Conservation (phyloP, 148 eudicot species). For the Oxyria digyna region DNA sequence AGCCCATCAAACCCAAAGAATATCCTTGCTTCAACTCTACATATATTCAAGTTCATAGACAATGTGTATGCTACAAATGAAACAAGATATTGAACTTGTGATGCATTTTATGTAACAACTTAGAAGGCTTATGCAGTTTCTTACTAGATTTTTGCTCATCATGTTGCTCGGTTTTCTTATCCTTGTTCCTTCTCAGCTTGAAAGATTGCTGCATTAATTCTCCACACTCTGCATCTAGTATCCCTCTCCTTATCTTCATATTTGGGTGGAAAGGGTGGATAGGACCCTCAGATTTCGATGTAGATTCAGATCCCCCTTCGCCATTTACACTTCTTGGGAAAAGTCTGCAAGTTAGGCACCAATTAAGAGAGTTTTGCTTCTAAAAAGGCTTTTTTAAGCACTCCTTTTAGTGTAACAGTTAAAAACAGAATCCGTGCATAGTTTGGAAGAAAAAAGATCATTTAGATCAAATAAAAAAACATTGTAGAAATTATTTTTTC, state of each 20-base stretch:
- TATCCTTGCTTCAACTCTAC: background rate
- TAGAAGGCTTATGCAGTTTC: constrained; percentile 40
- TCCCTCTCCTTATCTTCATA: constrained; percentile 55
- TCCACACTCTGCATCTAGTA: constrained; percentile 64
- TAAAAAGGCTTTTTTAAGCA: too few species aligned
- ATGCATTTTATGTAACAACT: constrained; percentile 51
- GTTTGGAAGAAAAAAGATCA: too few species aligned
- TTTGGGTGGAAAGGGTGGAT: constrained; percentile 88
- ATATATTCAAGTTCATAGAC: background rate
- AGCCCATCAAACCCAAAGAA: background rate
- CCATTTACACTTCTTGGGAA: constrained; percentile 47
- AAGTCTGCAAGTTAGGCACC: constrained; percentile 36
- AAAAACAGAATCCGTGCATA: too few species aligned
- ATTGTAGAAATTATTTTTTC: background rate
- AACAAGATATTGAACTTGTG: constrained; percentile 38
- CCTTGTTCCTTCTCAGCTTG: constrained; percentile 54
- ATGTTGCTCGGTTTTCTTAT: constrained; percentile 26
- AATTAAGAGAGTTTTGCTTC: background rate
- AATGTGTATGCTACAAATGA: constrained; percentile 22
- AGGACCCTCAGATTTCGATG: constrained; percentile 66
- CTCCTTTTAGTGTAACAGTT: too few species aligned
- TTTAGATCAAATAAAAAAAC: background rate
- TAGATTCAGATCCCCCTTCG: constrained; percentile 23
- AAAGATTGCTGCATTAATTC: constrained; percentile 81
- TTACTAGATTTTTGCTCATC: constrained; percentile 32